phyloP scores from a whole-genome alignment of 139 green algal species.

The Eudorina sp. region DNA sequence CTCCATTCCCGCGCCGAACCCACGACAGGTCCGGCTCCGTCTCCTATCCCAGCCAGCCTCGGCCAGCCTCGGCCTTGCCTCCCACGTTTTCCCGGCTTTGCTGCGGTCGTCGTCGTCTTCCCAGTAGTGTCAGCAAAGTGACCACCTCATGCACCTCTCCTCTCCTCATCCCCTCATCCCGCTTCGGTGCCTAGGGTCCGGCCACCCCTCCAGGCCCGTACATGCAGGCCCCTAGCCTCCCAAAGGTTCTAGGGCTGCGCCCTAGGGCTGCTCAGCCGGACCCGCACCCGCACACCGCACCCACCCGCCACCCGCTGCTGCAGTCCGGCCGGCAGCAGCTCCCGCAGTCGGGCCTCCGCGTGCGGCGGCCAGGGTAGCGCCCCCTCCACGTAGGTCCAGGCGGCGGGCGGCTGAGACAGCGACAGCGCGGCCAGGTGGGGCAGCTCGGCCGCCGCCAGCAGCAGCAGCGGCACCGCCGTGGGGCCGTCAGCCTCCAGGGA shows the following conservation, averaged over 20 bases:
- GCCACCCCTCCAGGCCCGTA: neutral
- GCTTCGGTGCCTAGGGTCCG: neutral
- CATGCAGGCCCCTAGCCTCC: neutral
- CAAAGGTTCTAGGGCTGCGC: neutral
- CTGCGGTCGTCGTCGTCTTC: too few species aligned
- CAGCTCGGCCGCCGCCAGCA: constrained; percentile 28
- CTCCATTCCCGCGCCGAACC: too few species aligned
- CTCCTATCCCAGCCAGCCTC: too few species aligned
- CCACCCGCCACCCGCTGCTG: neutral
- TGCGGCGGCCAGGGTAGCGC: constrained; percentile 16
- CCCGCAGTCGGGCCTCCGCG: neutral
- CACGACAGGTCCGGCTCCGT: too few species aligned
- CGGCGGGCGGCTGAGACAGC: constrained; percentile 19
- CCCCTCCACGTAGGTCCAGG: constrained; percentile 18
- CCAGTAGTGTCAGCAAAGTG: neutral
- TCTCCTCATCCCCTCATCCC: neutral
- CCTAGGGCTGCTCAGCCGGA: neutral
- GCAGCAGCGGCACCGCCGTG: constrained; percentile 24
- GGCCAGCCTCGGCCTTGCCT: too few species aligned
- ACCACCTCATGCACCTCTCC: neutral
- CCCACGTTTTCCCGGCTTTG: too few species aligned
- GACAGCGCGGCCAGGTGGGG: neutral
- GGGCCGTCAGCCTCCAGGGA: constrained; percentile 2
- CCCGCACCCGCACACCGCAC: neutral
- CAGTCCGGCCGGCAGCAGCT: neutral